These are phyloP conservation scores for Leishmania tarentolae DNA, from an alignment of 208 protist species.

Conservation along the genomic window DNA sequence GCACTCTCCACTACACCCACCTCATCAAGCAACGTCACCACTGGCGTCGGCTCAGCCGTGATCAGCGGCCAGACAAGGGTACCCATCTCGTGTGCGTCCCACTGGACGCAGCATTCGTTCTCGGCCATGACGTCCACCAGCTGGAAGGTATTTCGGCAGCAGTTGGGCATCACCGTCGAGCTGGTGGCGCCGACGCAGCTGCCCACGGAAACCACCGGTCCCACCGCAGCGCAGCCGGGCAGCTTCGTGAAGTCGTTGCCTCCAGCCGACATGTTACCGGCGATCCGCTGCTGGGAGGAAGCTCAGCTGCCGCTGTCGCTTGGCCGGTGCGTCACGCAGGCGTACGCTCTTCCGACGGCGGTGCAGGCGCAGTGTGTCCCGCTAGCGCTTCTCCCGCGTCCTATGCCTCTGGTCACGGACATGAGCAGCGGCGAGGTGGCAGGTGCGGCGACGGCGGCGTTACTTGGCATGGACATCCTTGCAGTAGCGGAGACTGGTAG, in stretches of 20 bases:
- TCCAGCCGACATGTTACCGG: constrained; percentile 25
- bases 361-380: constrained; percentile 85
- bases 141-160: constrained; percentile 74
- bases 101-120: constrained; percentile 62
- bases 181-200: constrained; percentile 28
- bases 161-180: constrained; percentile 75
- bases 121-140: constrained; percentile 61
- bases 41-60: not conserved
- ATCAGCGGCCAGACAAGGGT: not conserved
- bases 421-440: not conserved
- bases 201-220: not conserved
- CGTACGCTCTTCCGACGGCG: constrained; percentile 70
- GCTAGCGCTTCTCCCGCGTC: constrained; percentile 31
- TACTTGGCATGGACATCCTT: constrained; percentile 73
- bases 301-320: constrained; percentile 63
- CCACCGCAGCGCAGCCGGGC: not conserved
- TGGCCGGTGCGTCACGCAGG: constrained; percentile 40
- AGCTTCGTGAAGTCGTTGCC: not conserved
- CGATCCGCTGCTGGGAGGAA: constrained; percentile 88
- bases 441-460: not conserved
- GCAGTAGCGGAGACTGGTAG: constrained; percentile 93
- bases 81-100: constrained; percentile 15
- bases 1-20: not conserved
- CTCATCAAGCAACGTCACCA: not conserved
- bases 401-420: not conserved